Conservation (phyloP, 805 yeast genomes). For the Zygotorulaspora sp. region DNA sequence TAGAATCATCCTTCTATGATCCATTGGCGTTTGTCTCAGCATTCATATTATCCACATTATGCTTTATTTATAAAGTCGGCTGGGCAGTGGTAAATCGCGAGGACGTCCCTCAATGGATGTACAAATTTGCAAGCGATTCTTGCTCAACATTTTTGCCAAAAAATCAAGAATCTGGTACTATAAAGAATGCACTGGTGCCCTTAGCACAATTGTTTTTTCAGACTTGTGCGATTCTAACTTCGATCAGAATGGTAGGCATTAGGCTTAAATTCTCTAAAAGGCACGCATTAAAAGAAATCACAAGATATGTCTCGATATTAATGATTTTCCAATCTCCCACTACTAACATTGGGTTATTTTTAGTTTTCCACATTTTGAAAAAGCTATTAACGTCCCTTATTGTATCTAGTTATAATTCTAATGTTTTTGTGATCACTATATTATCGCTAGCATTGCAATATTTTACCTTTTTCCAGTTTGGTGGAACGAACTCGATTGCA, state of each 20-base stretch:
- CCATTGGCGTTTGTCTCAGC: constrained; percentile 43
- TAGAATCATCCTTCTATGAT: constrained; percentile 19
- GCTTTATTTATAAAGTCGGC: constrained; percentile 51
- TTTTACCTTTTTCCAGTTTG: constrained; percentile 77
- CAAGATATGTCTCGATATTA: constrained; percentile 35
- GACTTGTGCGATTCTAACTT: constrained; percentile 32
- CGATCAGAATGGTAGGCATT: constrained; percentile 30
- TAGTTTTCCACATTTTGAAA: constrained; percentile 35
- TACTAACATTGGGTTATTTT: constrained; percentile 47
- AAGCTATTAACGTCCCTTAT: constrained; percentile 9
- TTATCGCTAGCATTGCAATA: constrained; percentile 56
- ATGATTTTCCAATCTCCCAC: constrained; percentile 49
- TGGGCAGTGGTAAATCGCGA: constrained; percentile 55
- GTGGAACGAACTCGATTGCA: constrained; percentile 88
- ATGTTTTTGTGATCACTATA: constrained; percentile 13
- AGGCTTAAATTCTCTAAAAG: constrained; percentile 11
- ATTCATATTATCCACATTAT: constrained; percentile 43
- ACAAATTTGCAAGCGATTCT: constrained; percentile 19
- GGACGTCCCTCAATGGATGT: constrained; percentile 40
- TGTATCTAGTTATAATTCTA: constrained; percentile 7
- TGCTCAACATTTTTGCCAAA: constrained; percentile 10
- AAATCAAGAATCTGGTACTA: constrained; percentile 18
- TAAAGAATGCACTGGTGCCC: constrained; percentile 34
- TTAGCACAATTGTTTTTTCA: constrained; percentile 36
- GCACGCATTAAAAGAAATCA: constrained; percentile 13